Percentiles rank a stretch among this genome's conserved stretches.
phyloP scores from a whole-genome alignment of 495 filamentous ascomycete species.

The Hypomontagnella submonticulosa region DNA sequence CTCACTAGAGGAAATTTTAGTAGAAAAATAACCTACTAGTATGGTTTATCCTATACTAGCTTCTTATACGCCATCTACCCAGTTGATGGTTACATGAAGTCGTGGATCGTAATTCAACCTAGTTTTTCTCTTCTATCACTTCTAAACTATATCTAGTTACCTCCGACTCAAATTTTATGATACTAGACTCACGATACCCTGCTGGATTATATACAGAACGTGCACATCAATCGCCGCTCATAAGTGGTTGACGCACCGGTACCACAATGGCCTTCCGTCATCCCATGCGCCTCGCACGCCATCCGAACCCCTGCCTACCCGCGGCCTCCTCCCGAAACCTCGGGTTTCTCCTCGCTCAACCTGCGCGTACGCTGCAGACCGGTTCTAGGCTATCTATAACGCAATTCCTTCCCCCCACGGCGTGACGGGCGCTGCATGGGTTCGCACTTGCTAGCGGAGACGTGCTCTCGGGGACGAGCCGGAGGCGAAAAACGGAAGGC shows the following conservation, averaged over 20 bases:
- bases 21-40: neutral
- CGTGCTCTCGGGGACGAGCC: conserved; percentile 12
- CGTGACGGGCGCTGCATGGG: conserved; percentile 31
- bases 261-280: conserved; percentile 16
- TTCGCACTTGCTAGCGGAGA: conserved; percentile 5
- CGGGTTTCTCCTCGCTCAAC: neutral
- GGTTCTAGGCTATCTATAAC: conserved; percentile 21
- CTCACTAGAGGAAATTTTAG: neutral
- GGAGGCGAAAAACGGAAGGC: conserved; percentile 16
- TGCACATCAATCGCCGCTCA: no score
- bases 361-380: neutral
- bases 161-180: no score
- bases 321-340: neutral
- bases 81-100: conserved; percentile 12
- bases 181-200: no score
- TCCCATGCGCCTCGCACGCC: conserved; percentile 28
- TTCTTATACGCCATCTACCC: conserved; percentile 10
- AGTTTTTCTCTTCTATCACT: no score
- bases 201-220: no score
- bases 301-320: conserved; percentile 25
- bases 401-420: conserved; percentile 30
- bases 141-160: no score
- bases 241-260: no score
- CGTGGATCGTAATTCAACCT: neutral
- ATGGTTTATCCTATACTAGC: conserved; percentile 1